These are phyloP conservation scores for Penicillium psychrofluorescens DNA, from an alignment of 495 filamentous ascomycete genomes.

Conservation along the genomic window DNA sequence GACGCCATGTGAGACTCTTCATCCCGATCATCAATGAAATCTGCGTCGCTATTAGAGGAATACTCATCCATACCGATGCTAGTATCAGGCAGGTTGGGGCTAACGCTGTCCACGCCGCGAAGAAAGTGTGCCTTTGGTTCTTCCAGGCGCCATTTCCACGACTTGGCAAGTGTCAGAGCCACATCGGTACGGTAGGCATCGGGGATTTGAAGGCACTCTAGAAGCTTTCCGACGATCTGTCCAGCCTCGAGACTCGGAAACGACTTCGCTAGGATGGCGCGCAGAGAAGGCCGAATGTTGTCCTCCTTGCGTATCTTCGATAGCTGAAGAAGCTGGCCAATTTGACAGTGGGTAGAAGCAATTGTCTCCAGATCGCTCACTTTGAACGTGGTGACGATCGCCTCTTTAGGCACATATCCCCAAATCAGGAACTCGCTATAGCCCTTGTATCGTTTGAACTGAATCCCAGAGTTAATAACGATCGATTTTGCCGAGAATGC, in stretches of 20 bases:
- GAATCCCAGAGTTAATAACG: background rate
- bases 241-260: background rate
- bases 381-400: conserved; percentile 22
- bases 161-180: background rate
- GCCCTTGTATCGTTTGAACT: conserved; percentile 13
- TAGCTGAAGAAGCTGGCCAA: conserved; percentile 21
- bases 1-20: too few relatives aligned
- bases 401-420: conserved; percentile 11
- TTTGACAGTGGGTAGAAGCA: conserved; percentile 5
- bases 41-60: too few relatives aligned
- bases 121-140: too few relatives aligned
- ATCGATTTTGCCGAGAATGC: conserved; percentile 19
- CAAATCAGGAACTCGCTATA: conserved; percentile 30
- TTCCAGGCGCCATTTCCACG: background rate
- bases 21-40: too few relatives aligned
- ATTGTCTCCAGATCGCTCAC: conserved; percentile 14
- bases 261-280: background rate
- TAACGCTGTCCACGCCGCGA: too few relatives aligned
- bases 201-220: background rate
- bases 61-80: too few relatives aligned
- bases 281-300: background rate
- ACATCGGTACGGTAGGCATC: background rate
- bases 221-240: background rate
- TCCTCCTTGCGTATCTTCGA: background rate
- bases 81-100: too few relatives aligned